Conservation (phyloP, 352 stramenopile genomes). For the Pythium brassicae region DNA sequence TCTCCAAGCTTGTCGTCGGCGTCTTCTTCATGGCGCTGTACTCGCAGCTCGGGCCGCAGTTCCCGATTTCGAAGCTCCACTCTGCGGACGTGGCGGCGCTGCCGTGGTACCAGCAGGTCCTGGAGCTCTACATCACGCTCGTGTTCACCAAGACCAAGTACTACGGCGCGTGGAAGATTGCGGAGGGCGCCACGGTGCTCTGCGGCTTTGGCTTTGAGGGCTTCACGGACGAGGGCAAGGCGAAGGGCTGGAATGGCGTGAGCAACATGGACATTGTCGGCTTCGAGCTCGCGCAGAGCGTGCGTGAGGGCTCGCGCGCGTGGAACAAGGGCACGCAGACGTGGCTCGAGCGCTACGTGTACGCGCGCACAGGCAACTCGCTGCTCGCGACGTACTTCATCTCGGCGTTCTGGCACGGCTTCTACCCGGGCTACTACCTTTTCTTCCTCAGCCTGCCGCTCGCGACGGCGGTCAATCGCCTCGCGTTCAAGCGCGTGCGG, state of each 20-base stretch:
- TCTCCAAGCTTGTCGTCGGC: conserved; percentile 77
- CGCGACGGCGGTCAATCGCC: conserved; percentile 60
- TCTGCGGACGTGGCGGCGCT: conserved; percentile 35
- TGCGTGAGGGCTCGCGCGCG: conserved; percentile 82
- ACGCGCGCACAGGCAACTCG: conserved; percentile 90
- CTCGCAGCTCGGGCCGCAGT: conserved; percentile 42
- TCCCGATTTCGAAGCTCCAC: conserved; percentile 49
- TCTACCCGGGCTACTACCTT: conserved; percentile 96
- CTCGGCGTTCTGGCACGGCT: conserved; percentile 96
- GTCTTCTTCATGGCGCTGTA: conserved; percentile 57
- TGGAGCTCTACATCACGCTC: conserved; percentile 87
- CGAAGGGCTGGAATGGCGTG: conserved; percentile 91
- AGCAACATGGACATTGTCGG: conserved; percentile 96
- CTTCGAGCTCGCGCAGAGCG: conserved; percentile 92
- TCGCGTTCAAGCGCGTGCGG: conserved; percentile 60
- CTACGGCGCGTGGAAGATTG: conserved; percentile 95
- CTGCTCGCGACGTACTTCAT: conserved; percentile 90
- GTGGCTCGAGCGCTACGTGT: conserved; percentile 95
- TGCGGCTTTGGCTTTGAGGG: conserved; percentile 92
- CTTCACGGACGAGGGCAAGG: conserved; percentile 83
- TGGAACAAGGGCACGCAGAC: conserved; percentile 98
- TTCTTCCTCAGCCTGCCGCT: conserved; percentile 90
- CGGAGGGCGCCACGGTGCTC: conserved; percentile 79
- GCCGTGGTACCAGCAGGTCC: conserved; percentile 57
- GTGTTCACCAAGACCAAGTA: conserved; percentile 94